Base-by-base conservation (phyloP, 192 early-diverging fungal genomes). In the Podochytrium sp. region DNA sequence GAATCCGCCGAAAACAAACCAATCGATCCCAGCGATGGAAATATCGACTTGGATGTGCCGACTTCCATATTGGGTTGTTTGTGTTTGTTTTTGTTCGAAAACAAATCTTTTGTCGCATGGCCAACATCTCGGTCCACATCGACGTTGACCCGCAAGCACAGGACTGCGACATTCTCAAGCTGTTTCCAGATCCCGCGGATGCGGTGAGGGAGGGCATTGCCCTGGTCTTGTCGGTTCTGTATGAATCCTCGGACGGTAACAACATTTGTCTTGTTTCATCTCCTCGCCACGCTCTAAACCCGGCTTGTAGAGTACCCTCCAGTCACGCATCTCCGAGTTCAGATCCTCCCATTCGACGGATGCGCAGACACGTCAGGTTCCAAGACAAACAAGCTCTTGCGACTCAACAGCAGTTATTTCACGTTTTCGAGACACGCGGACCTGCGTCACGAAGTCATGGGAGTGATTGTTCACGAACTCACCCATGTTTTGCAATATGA, bases 391-490 rank as follows among this genome's bases (percentile, higher is more conserved):
- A 56, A 52, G 51, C 20, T 12, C 20, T 37, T 69, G 51, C 66
- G 66, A 10, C 66, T 69, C 42, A 29, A 49, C 12, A 32, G 51
- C 30, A 12, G 25, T 7, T 69, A 69, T 37, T 69, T 69, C 20
- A 69, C 51, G 6, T 43, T 12, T 16, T 39, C 40, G 25, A 16
- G 65, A 7, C 66, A 69, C 66, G 52, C 29, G 16, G 32, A 12
- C n/a, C 34, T 69, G 32, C 30, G 23, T 5, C 30, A 52, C 33
- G 64, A 65, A 33, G 33, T 29, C 2, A 18, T n/a, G 6, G 66
- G 66, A 12, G 66, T 69, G 3, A 16, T 69, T 4, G 50, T 69
- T 10, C 66, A 69, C 37, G 66, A 69, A 39, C 66, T 69, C n/a
- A 52, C 56, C 10, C 66, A 69, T 34, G 66, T 55, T 32, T 52